Percentiles rank a stretch among this genome's conserved stretches.
Conservation (phyloP, 208 protist species). For the Acanthamoeba lenticulata region DNA sequence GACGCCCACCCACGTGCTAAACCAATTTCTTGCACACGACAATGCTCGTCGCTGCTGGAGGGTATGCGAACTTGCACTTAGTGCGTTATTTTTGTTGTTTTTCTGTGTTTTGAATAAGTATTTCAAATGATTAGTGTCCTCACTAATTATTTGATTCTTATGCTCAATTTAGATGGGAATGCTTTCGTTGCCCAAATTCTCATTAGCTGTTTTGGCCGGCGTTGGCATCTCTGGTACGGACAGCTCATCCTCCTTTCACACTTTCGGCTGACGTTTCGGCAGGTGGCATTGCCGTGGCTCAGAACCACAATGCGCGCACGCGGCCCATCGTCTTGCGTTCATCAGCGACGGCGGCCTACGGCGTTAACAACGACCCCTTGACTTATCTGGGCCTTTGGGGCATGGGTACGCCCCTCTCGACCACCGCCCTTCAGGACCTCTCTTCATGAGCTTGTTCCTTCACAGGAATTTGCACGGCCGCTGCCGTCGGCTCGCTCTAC, state of each 20-base stretch:
- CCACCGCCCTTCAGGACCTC: neutral
- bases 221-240: neutral
- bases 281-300: neutral
- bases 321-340: neutral
- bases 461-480: neutral
- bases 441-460: too few species aligned
- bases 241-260: too few species aligned
- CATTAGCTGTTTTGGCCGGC: neutral
- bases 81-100: neutral
- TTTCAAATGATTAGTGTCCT: too few species aligned
- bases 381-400: neutral
- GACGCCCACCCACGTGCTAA: neutral
- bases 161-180: neutral
- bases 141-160: too few species aligned
- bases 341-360: neutral
- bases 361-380: neutral
- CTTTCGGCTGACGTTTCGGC: too few species aligned
- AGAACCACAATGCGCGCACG: neutral
- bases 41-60: neutral
- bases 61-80: neutral
- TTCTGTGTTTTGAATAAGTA: too few species aligned
- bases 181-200: neutral
- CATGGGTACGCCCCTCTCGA: neutral
- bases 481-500: constrained; percentile 10
- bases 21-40: neutral